Conservation (phyloP, 805 yeast genomes). For the Kodamaea leandrae region DNA sequence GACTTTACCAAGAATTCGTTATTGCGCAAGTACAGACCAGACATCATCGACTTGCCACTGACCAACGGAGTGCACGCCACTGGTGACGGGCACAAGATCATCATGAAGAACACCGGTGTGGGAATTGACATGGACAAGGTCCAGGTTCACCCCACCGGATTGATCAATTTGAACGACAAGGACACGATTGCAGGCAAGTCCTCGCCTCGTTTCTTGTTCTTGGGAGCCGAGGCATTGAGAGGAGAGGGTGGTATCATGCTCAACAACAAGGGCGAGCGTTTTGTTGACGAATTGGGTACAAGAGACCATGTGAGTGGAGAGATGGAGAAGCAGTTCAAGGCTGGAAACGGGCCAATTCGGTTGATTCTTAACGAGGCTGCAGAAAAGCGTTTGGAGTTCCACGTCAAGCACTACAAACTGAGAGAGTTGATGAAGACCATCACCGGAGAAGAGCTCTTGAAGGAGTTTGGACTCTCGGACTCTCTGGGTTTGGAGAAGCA, state of each 20-base stretch:
- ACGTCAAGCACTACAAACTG: conserved; percentile 54
- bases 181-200: conserved; percentile 41
- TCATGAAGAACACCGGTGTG: conserved; percentile 49
- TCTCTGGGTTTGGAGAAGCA: conserved; percentile 24
- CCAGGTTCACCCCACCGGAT: conserved; percentile 69
- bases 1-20: conserved; percentile 54
- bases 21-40: conserved; percentile 56
- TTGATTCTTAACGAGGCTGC: conserved; percentile 48
- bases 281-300: conserved; percentile 59
- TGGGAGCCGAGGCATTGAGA: conserved; percentile 65
- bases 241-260: conserved; percentile 66
- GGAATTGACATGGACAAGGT: conserved; percentile 64
- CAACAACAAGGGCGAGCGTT: conserved; percentile 51
- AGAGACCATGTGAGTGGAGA: conserved; percentile 60
- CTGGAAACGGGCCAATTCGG: conserved; percentile 47
- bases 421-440: conserved; percentile 52
- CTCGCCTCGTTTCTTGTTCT: conserved; percentile 49
- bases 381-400: conserved; percentile 46
- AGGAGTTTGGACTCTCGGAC: conserved; percentile 32
- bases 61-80: conserved; percentile 63
- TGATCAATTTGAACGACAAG: conserved; percentile 47
- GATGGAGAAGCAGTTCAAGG: conserved; percentile 43
- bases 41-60: conserved; percentile 52
- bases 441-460: conserved; percentile 43
- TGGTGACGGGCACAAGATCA: conserved; percentile 60